Base-by-base conservation (phyloP, 768 basidiomycete species). In the Kwoniella sp. region DNA sequence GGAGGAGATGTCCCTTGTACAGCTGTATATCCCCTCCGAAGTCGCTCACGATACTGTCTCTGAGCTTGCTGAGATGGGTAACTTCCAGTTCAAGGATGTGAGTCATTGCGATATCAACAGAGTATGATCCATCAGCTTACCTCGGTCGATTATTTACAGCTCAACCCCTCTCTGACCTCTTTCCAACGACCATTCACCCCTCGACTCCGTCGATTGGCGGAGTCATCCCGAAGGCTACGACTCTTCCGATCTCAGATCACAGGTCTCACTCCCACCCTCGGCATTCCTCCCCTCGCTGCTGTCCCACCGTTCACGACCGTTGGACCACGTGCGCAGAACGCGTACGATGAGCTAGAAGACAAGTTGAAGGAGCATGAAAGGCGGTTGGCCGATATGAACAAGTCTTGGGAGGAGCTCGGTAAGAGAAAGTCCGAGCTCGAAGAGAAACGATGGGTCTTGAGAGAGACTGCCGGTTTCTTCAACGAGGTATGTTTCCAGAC, bases 131-230 rank as follows among this genome's bases (percentile, higher is more conserved):
- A 3, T 10, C 17, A 44, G 17, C 40, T 44, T 19, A 30, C 21
- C 47, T 15, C n/a, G 37, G 19, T 19, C 8, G n/a, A n/a, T n/a
- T 24, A 7, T 25, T 7, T 21, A 3, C 77, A 98, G 94, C 83
- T 98, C 71, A 98, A 98, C 81, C 91, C 94, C 13, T 86, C 86
- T 65, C 88, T 97, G 72, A 97, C 95, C 80, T 90, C 95, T 19
- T 99, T 98, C 83, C 95, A 99, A 84, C 91, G 96, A 68, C 93
- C 94, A 5, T 99, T 95, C 80, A 91, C 96, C 65, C 91, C 90
- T 36, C 94, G 96, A 79, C 92, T 99, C 68, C 88, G 96, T 37
- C 88, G 90, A 68, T 86, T 95, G 64, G 95, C 96, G 79, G 95
- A 99, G 77, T 94, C 95, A 89, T 89, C 90, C 8, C 90, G 96